A percentile compares a stretch with the other conserved stretches of the same genome.
Evolutionary conservation across 352 stramenopile species (phyloP).

Genomic region (Globisporangium okanoganense): DNA sequence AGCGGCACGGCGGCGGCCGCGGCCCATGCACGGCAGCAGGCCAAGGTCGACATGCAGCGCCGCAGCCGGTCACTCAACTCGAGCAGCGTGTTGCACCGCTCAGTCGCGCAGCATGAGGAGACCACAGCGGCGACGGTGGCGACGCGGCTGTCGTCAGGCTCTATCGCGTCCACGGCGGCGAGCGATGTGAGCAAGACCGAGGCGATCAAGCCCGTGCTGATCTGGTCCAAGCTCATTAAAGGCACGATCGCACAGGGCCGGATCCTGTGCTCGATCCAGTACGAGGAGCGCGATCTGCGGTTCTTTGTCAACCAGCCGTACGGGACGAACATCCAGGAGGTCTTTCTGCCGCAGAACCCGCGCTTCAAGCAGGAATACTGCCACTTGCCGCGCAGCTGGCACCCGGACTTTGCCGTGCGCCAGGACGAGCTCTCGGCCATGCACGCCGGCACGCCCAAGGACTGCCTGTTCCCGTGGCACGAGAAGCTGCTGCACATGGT

Average conservation of each 20-base stretch:
- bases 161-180: constrained; percentile 14
- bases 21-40: not conserved
- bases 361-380: constrained; percentile 74
- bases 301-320: constrained; percentile 66
- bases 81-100: constrained; percentile 12
- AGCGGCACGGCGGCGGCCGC: not conserved
- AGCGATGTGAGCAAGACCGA: constrained; percentile 16
- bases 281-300: constrained; percentile 63
- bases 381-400: constrained; percentile 76
- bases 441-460: constrained; percentile 59
- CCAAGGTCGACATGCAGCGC: constrained; percentile 19
- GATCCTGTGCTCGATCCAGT: constrained; percentile 71
- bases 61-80: constrained; percentile 42
- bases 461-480: constrained; percentile 79
- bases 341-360: constrained; percentile 78
- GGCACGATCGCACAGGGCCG: constrained; percentile 50
- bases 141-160: constrained; percentile 15
- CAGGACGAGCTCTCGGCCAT: constrained; percentile 66
- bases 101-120: constrained; percentile 10
- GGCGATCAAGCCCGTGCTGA: constrained; percentile 51
- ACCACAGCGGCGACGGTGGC: not conserved
- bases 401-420: constrained; percentile 61
- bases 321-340: constrained; percentile 70
- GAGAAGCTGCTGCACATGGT: constrained; percentile 84
- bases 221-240: constrained; percentile 75